These are phyloP conservation scores for Piper betle DNA, from an alignment of 164 flowering plant genomes.

Conservation along the genomic window DNA sequence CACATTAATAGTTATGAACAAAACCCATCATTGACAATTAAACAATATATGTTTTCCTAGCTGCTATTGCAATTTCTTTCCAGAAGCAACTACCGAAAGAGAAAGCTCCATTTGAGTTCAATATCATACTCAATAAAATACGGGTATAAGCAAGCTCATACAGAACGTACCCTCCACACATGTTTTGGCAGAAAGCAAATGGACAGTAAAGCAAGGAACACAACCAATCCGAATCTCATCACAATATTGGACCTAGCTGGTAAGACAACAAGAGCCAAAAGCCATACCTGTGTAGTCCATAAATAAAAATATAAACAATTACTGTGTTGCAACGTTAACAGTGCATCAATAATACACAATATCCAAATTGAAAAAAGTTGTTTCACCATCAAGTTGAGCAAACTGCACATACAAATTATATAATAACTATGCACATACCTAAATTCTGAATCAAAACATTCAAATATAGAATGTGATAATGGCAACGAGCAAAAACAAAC, in stretches of 20 bases:
- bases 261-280: conserved; percentile 59
- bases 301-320: not conserved
- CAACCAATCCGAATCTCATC: conserved; percentile 68
- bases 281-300: conserved; percentile 66
- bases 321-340: not conserved
- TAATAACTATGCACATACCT: no score
- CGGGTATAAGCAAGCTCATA: not conserved
- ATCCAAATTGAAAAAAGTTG: not conserved
- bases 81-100: no score
- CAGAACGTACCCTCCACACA: conserved; percentile 58
- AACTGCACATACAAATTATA: no score
- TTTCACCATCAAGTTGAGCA: not conserved
- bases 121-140: no score
- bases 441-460: not conserved
- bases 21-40: no score
- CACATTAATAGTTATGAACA: no score
- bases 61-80: no score
- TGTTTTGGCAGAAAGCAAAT: conserved; percentile 57
- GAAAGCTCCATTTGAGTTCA: no score
- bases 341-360: no score
- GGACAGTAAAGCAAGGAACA: conserved; percentile 52
- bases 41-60: no score
- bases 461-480: not conserved
- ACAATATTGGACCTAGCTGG: conserved; percentile 72
- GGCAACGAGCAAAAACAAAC: not conserved